phyloP scores from a whole-genome alignment of 1,284 basidiomycete species.

The Ganoderma sp. region DNA sequence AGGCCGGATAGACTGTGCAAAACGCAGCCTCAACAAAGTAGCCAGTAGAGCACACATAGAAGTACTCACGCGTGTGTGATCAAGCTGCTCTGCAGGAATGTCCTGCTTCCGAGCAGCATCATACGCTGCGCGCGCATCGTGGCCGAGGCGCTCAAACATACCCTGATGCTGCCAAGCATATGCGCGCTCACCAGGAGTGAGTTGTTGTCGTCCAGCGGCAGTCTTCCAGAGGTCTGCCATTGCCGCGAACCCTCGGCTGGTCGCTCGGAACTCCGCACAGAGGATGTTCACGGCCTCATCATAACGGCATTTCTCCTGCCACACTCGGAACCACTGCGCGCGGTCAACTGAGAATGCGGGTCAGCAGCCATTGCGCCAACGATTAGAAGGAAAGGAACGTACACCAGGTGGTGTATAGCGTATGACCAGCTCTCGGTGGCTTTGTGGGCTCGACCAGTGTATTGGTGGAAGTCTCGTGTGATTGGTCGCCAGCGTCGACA shows the following conservation, averaged over 20 bases:
- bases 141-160: background rate
- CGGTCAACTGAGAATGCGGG: background rate
- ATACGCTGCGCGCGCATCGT: background rate
- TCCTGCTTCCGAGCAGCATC: background rate
- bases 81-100: background rate
- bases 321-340: background rate
- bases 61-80: background rate
- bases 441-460: no score
- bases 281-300: background rate
- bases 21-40: no score
- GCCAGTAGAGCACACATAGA: background rate
- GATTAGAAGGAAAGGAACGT: background rate
- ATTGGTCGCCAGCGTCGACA: background rate
- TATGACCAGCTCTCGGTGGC: background rate
- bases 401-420: background rate
- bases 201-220: background rate
- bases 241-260: background rate
- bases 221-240: background rate
- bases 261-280: background rate
- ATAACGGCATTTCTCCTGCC: background rate
- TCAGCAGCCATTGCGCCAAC: background rate
- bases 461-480: no score
- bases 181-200: background rate
- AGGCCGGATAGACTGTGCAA: background rate
- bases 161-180: background rate